phyloP scores from a whole-genome alignment of 2,329 filamentous ascomycete species.

The Exserohilum turcica region DNA sequence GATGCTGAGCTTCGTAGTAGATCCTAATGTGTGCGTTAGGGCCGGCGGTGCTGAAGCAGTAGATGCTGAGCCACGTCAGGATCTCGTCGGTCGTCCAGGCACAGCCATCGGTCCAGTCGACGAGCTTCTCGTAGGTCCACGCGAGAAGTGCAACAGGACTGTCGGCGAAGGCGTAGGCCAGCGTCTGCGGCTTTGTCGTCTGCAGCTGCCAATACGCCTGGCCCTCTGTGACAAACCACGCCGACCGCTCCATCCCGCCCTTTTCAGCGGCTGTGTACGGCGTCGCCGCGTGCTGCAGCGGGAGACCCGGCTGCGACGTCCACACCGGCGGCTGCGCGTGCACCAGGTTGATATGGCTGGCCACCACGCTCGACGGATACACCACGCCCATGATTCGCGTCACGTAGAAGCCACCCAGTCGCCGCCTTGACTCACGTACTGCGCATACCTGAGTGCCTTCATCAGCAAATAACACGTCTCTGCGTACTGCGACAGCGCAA shows the following conservation, averaged over 20 bases:
- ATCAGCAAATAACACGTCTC: slow-evolving; percentile 71
- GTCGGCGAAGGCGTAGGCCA: slow-evolving; percentile 72
- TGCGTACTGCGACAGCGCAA: slow-evolving; percentile 64
- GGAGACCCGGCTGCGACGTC: slow-evolving; percentile 60
- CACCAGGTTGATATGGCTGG: slow-evolving; percentile 67
- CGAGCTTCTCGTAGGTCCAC: slow-evolving; percentile 82
- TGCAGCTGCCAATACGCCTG: slow-evolving; percentile 65
- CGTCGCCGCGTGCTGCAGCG: slow-evolving; percentile 60
- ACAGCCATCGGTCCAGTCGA: slow-evolving; percentile 75
- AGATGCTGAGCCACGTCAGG: slow-evolving; percentile 74
- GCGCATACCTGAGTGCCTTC: slow-evolving; percentile 67
- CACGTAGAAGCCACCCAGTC: slow-evolving; percentile 73
- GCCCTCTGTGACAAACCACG: slow-evolving; percentile 65
- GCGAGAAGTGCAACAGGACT: slow-evolving; percentile 72
- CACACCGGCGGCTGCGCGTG: slow-evolving; percentile 49
- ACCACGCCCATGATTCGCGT: slow-evolving; percentile 65
- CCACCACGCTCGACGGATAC: slow-evolving; percentile 63
- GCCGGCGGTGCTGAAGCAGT: slow-evolving; percentile 72
- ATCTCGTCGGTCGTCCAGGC: slow-evolving; percentile 78
- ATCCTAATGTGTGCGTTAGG: slow-evolving; percentile 70
- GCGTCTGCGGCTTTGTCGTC: slow-evolving; percentile 71
- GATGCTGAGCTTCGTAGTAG: slow-evolving; percentile 70
- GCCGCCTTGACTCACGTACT: slow-evolving; percentile 65
- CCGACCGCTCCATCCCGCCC: slow-evolving; percentile 57
- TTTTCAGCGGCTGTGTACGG: slow-evolving; percentile 61